Evolutionary conservation across 805 yeast species (phyloP).

Genomic region (Spathaspora boniae): DNA sequence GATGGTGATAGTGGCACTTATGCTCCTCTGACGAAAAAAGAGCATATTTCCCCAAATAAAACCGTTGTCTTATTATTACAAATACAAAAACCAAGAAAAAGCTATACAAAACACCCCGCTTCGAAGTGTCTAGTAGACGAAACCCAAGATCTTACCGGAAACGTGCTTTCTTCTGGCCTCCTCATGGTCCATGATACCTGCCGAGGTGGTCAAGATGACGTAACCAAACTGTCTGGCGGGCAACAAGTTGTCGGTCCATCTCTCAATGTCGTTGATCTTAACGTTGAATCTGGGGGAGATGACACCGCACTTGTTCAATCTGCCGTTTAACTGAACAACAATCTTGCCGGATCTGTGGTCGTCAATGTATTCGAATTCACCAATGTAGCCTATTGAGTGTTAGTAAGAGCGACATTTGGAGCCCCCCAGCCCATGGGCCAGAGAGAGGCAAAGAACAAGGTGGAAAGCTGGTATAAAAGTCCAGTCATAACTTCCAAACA

Average conservation of each 20-base stretch:
- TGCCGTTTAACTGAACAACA: constrained; percentile 94
- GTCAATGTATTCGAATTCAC: constrained; percentile 96
- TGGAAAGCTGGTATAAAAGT: neutral
- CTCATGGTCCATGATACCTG: constrained; percentile 99
- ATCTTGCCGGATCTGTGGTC: constrained; percentile 99
- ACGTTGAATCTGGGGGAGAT: constrained; percentile 98
- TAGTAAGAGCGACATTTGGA: constrained; percentile 16
- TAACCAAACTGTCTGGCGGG: constrained; percentile 99
- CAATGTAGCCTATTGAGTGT: constrained; percentile 71
- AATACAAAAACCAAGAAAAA: constrained; percentile 2
- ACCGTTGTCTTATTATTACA: neutral
- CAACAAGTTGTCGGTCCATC: constrained; percentile 96
- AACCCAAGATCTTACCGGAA: constrained; percentile 97
- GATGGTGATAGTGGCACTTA: neutral
- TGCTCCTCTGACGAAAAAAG: too few relatives aligned
- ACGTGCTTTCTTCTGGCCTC: constrained; percentile 99
- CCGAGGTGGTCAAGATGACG: constrained; percentile 97
- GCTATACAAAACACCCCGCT: constrained; percentile 2
- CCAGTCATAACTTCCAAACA: neutral
- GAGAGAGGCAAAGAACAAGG: neutral
- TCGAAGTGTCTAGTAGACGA: constrained; percentile 66
- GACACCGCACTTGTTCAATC: constrained; percentile 98
- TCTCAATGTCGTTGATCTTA: constrained; percentile 91
- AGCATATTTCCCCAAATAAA: neutral
- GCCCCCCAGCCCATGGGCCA: neutral